These are phyloP conservation scores for Aspergillus biplanus DNA, from an alignment of 495 filamentous ascomycete species.

Conservation along the genomic window DNA sequence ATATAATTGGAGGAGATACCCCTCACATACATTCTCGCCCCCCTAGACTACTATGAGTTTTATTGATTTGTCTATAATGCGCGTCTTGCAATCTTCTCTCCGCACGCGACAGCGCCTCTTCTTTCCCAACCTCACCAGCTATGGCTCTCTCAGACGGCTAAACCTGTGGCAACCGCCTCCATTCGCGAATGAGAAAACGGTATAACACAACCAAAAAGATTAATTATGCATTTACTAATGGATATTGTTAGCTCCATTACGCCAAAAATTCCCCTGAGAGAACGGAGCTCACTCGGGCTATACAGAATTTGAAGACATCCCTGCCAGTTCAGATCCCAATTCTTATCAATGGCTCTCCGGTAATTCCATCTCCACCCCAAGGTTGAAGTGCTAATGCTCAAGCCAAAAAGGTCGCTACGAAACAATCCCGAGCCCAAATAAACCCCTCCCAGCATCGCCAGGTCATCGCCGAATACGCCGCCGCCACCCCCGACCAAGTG, in stretches of 20 bases:
- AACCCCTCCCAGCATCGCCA: background rate
- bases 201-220: background rate
- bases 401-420: constrained; percentile 48
- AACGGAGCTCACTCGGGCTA: constrained; percentile 29
- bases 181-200: constrained; percentile 39
- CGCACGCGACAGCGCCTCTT: background rate
- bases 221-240: background rate
- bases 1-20: background rate
- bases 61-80: background rate
- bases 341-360: constrained; percentile 32
- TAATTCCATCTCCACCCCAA: constrained; percentile 14
- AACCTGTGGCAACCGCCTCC: constrained; percentile 30
- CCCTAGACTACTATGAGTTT: background rate
- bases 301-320: constrained; percentile 32
- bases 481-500: constrained; percentile 69
- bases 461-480: constrained; percentile 58
- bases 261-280: constrained; percentile 36
- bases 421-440: background rate
- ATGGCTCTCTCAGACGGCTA: constrained; percentile 6
- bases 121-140: background rate
- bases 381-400: constrained; percentile 27
- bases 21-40: background rate
- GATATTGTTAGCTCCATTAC: constrained; percentile 30
- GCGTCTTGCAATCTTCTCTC: background rate
- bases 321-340: constrained; percentile 35